phyloP scores from a whole-genome alignment of 257 asterid species.

The Jasminum sambac region DNA sequence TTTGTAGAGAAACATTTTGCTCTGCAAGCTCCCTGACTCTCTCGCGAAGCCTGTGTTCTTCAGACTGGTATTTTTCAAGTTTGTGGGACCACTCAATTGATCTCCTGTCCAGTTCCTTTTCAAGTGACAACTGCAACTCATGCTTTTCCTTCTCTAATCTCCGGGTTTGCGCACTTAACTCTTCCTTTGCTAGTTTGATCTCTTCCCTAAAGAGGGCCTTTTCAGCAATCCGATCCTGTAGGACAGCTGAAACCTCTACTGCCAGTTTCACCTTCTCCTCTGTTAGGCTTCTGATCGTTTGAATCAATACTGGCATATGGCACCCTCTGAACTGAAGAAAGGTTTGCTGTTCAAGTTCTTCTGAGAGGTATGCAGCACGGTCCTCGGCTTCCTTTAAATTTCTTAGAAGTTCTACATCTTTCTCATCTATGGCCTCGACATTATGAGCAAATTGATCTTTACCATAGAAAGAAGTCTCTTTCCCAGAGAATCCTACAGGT shows the following conservation, averaged over 20 bases:
- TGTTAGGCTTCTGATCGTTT: constrained; percentile 55
- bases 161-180: constrained; percentile 48
- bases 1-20: constrained; percentile 89
- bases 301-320: constrained; percentile 56
- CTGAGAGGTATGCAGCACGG: constrained; percentile 59
- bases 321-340: constrained; percentile 54
- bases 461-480: constrained; percentile 38
- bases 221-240: constrained; percentile 77
- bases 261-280: constrained; percentile 83
- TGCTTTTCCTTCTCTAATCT: constrained; percentile 80
- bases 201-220: constrained; percentile 68
- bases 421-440: constrained; percentile 35
- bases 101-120: constrained; percentile 90
- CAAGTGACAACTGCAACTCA: constrained; percentile 76
- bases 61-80: constrained; percentile 81
- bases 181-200: constrained; percentile 44
- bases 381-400: constrained; percentile 74
- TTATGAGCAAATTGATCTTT: constrained; percentile 32
- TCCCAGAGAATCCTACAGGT: constrained; percentile 42
- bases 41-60: constrained; percentile 94
- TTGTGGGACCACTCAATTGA: constrained; percentile 85
- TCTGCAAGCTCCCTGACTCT: constrained; percentile 94
- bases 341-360: constrained; percentile 62
- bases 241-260: constrained; percentile 53
- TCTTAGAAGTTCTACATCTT: constrained; percentile 50